Evolutionary conservation across 495 filamentous ascomycete species (phyloP).

Genomic region (Penicillium diatomitis): DNA sequence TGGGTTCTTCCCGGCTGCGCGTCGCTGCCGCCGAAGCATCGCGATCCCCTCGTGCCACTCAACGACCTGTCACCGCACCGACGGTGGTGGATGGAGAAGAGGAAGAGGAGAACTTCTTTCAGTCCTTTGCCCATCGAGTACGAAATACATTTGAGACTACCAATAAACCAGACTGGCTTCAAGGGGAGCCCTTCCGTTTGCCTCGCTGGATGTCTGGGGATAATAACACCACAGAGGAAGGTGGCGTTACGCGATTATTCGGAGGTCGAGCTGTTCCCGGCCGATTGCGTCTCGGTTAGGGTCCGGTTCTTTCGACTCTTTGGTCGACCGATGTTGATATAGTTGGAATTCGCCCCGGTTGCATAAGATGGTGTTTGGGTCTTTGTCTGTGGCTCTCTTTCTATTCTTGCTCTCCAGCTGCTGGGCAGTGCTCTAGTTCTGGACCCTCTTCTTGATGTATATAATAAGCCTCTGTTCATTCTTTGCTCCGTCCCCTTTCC

Average conservation of each 20-base stretch:
- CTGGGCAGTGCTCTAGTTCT: conserved; percentile 20
- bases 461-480: conserved; percentile 6
- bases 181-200: conserved; percentile 57
- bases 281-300: conserved; percentile 27
- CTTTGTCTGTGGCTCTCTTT: conserved; percentile 12
- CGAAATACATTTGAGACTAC: conserved; percentile 84
- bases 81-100: conserved; percentile 44
- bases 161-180: conserved; percentile 72
- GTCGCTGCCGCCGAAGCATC: conserved; percentile 21
- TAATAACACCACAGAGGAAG: conserved; percentile 28
- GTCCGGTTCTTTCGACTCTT: neutral
- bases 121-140: conserved; percentile 73
- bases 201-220: conserved; percentile 69
- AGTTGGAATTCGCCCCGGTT: neutral
- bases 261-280: conserved; percentile 46
- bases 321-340: too few species aligned
- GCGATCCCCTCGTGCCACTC: conserved; percentile 20
- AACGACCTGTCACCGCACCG: conserved; percentile 19
- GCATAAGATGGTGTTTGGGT: conserved; percentile 17
- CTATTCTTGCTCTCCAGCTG: conserved; percentile 1
- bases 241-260: conserved; percentile 42
- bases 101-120: conserved; percentile 71
- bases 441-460: conserved; percentile 9
- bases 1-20: conserved; percentile 23
- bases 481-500: neutral